phyloP scores from a whole-genome alignment of 78 protist genomes.

The Bigelowiella natans region DNA sequence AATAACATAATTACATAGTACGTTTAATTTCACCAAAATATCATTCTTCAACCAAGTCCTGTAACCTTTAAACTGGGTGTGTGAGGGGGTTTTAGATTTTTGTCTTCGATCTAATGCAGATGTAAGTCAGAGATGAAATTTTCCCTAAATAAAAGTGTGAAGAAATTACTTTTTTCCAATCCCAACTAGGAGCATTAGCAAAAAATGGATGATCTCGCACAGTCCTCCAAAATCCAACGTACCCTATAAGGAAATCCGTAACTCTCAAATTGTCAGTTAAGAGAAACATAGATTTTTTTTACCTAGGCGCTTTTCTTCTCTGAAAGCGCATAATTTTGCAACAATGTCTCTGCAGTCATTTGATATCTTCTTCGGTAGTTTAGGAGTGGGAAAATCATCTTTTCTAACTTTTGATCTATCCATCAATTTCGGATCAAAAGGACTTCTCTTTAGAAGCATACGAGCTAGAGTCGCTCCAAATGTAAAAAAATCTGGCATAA shows the following conservation, averaged over 20 bases:
- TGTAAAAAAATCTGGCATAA: background rate
- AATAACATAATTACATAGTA: background rate
- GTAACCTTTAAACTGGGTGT: background rate
- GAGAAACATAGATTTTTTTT: background rate
- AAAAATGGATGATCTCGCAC: background rate
- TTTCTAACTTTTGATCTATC: background rate
- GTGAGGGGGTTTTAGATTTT: background rate
- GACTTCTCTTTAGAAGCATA: background rate
- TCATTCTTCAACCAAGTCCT: background rate
- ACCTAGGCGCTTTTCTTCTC: background rate
- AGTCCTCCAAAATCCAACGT: background rate
- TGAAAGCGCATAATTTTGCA: background rate
- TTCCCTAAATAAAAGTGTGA: background rate
- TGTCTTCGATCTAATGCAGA: background rate
- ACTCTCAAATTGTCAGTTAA: background rate
- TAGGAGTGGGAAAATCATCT: background rate
- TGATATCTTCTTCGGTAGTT: background rate
- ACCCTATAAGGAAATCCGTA: background rate
- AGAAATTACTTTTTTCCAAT: background rate
- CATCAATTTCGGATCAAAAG: background rate
- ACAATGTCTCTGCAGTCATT: background rate
- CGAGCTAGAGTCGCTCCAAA: conserved; percentile 1
- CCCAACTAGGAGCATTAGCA: background rate
- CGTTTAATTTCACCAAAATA: background rate
- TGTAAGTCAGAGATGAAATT: too few species aligned